Evolutionary conservation across 495 filamentous ascomycete species (phyloP), one percentile per base, ranked within the genome.

Genomic region (Clohesyomyces aquaticus): DNA sequence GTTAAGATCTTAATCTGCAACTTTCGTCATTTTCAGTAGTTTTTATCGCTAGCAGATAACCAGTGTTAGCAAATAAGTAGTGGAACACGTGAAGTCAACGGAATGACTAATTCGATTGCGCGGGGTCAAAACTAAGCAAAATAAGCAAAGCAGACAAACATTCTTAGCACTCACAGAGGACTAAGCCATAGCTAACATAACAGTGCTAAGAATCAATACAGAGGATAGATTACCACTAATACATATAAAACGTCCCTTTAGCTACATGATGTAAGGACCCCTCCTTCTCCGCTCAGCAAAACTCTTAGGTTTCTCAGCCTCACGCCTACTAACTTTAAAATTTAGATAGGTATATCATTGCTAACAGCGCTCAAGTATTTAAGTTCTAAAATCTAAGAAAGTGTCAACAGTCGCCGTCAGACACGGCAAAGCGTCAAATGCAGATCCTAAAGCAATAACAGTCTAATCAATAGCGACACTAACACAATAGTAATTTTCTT

Each of bases 401-500:
- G 9, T 62, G 27, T 54, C 23, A 22, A 45, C 23, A 54, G 10
- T 54, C 50, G 16, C 43, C 28, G 42, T 54, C 55, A 25, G 42
- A 62, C 52, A 35, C 32, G 59, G 59, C 4, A 46, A 8, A 54
- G n/a, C 8, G 50, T 14, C 3, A 8, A 62, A 28, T 42, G 59
- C 29, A 23, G 32, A 54, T 26, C 43, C 21, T 25, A 35, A 35
- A 28, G 59, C 50, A 21, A 47, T 46, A 26, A 54, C 22, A 26
- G 52, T 19, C 32, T 54, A 19, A 61, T 61, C 46, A 26, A 61
- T 18, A 42, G 46, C 46, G 46, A 35, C 22, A 35, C 10, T 26
- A 51, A 61, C 57, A 27, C 25, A 8, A 38, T 42, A 23, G 55
- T 48, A 61, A 48, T 38, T 51, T 55, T 55, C 18, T 55, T 19